Conservation (phyloP, 345 rosid genomes). For the Euphorbia tirucalli region DNA sequence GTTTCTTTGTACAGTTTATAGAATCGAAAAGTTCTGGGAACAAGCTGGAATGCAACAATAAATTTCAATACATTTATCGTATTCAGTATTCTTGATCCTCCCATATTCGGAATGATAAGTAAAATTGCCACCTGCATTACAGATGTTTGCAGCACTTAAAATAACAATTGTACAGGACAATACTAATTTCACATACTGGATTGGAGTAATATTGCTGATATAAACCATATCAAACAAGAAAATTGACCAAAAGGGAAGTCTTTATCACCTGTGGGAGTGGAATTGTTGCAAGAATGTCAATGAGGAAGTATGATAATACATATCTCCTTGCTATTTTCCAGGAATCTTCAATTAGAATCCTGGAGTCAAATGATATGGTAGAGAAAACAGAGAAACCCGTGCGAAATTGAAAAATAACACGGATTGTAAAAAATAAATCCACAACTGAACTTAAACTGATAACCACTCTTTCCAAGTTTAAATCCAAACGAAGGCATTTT, state of each 20-base stretch:
- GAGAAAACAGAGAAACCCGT: slow-evolving; percentile 89
- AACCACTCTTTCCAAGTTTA: slow-evolving; percentile 70
- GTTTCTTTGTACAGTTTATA: slow-evolving; percentile 23
- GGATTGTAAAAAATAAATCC: slow-evolving; percentile 66
- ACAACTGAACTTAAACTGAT: slow-evolving; percentile 68
- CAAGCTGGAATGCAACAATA: slow-evolving; percentile 29
- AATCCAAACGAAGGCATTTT: slow-evolving; percentile 65
- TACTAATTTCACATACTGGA: neutral
- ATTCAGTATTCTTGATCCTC: slow-evolving; percentile 18
- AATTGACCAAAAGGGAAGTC: neutral
- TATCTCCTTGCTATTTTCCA: slow-evolving; percentile 59
- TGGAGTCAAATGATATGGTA: slow-evolving; percentile 82
- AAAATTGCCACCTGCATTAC: slow-evolving; percentile 29
- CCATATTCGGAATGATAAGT: slow-evolving; percentile 18
- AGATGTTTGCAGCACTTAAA: neutral
- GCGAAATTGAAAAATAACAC: slow-evolving; percentile 72
- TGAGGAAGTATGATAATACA: slow-evolving; percentile 55
- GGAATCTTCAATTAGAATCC: slow-evolving; percentile 70
- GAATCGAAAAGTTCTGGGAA: slow-evolving; percentile 29
- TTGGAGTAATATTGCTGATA: no score
- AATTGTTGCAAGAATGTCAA: slow-evolving; percentile 48
- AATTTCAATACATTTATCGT: slow-evolving; percentile 31
- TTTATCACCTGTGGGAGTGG: slow-evolving; percentile 39
- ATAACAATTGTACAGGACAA: neutral
- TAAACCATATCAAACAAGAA: neutral